These are phyloP conservation scores for Ophiocordyceps polyrhachis-furcata DNA, from an alignment of 2,329 filamentous ascomycete genomes.

Conservation along the genomic window DNA sequence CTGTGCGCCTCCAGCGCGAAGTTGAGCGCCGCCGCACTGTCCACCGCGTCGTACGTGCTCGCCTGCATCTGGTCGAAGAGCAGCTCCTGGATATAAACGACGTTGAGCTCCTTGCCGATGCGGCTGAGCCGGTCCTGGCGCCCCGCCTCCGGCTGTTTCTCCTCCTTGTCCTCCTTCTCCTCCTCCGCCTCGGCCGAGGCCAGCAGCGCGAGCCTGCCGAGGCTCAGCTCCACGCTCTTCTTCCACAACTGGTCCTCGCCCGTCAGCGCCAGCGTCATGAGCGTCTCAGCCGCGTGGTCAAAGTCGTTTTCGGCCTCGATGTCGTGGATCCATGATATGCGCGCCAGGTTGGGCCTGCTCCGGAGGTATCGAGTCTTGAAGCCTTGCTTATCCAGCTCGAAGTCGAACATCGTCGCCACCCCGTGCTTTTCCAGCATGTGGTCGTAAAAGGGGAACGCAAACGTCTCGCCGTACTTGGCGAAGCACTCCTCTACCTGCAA, in stretches of 20 bases:
- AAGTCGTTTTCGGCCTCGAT: constrained; percentile 61
- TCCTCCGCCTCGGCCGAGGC: constrained; percentile 31
- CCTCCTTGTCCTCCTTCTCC: constrained; percentile 8
- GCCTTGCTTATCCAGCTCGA: constrained; percentile 45
- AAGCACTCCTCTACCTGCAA: constrained; percentile 35
- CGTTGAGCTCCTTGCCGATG: constrained; percentile 43
- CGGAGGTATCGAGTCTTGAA: constrained; percentile 66
- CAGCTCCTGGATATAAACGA: constrained; percentile 63
- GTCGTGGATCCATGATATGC: constrained; percentile 91
- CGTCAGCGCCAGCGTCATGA: constrained; percentile 49
- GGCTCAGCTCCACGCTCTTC: constrained; percentile 80
- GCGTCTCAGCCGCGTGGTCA: constrained; percentile 48
- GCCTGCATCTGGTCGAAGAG: constrained; percentile 54
- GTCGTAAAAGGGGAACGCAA: constrained; percentile 63
- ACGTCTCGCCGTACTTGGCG: constrained; percentile 43
- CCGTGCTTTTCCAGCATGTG: constrained; percentile 52
- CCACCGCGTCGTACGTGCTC: constrained; percentile 52
- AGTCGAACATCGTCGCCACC: constrained; percentile 50
- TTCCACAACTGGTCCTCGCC: constrained; percentile 73
- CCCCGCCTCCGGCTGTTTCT: constrained; percentile 9
- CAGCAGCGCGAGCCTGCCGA: constrained; percentile 66
- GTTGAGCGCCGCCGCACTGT: constrained; percentile 59
- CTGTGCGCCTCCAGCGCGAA: constrained; percentile 54
- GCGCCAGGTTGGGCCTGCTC: constrained; percentile 49
- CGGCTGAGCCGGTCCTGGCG: constrained; percentile 27